phyloP scores from a whole-genome alignment of 1,139 yeast genomes.

The Yamadazyma kanchanaburiensis region DNA sequence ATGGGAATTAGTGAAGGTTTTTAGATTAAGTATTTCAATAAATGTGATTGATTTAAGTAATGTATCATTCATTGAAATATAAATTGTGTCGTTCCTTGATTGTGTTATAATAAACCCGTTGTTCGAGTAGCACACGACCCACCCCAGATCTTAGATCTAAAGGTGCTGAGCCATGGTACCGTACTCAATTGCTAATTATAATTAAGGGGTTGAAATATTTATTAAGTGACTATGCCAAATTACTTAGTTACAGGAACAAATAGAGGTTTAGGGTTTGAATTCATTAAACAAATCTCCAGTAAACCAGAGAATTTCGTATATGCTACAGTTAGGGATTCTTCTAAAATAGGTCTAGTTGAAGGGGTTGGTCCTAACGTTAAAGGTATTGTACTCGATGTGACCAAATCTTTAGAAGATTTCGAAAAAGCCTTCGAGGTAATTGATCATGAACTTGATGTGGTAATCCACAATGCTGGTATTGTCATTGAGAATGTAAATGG shows the following conservation, averaged over 20 bases:
- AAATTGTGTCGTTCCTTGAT: no score
- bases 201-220: no score
- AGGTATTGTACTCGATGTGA: slow-evolving; percentile 3
- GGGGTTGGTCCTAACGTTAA: slow-evolving; percentile 3
- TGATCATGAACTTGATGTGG: slow-evolving; percentile 1
- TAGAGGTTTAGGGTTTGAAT: slow-evolving; percentile 18
- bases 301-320: slow-evolving; percentile 9
- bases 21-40: no score
- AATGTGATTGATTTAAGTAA: no score
- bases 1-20: no score
- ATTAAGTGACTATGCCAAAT: no score
- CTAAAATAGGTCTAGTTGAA: slow-evolving; percentile 6
- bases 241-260: slow-evolving; percentile 20
- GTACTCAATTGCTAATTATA: no score
- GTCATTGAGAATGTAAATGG: not conserved
- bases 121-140: no score
- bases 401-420: not conserved
- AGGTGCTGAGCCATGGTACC: no score
- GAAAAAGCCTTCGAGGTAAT: slow-evolving; percentile 1
- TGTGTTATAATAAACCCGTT: no score
- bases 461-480: slow-evolving; percentile 3
- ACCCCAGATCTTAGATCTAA: no score
- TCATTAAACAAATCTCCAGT: slow-evolving; percentile 11
- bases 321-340: slow-evolving; percentile 17
- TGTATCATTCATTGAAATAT: no score